phyloP scores from a whole-genome alignment of 768 basidiomycete genomes.

The Rhizopogon vinicolor region DNA sequence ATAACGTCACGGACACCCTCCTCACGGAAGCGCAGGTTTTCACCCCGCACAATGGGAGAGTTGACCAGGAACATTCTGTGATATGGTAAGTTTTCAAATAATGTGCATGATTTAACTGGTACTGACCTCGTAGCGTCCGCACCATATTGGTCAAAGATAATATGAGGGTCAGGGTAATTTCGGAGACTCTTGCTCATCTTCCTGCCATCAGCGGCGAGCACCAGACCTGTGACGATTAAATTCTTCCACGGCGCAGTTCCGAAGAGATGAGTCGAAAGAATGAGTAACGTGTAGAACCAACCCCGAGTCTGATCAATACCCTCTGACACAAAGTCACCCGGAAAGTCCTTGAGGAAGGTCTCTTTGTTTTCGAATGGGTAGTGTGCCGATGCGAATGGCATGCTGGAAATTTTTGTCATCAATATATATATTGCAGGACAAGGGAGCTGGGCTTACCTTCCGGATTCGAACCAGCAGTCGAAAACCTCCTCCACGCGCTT shows the following conservation, averaged over 20 bases:
- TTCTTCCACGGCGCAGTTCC: constrained; percentile 97
- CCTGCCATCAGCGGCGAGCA: constrained; percentile 95
- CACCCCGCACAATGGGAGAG: constrained; percentile 96
- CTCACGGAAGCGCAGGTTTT: constrained; percentile 97
- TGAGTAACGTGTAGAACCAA: constrained; percentile 98
- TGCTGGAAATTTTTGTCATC: constrained; percentile 43
- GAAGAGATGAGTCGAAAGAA: constrained; percentile 94
- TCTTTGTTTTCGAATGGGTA: constrained; percentile 98
- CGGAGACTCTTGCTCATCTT: constrained; percentile 99
- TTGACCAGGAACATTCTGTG: constrained; percentile 95
- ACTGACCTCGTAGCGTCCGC: constrained; percentile 88
- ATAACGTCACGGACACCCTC: constrained; percentile 97
- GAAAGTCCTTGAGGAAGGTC: constrained; percentile 78
- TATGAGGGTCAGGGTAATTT: constrained; percentile 95
- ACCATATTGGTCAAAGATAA: constrained; percentile 87
- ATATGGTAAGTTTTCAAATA: neutral
- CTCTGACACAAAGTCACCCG: constrained; percentile 96
- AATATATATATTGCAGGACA: neutral
- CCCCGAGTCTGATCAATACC: constrained; percentile 99
- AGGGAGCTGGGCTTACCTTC: constrained; percentile 55
- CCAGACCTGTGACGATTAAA: constrained; percentile 91
- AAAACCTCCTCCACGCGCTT: constrained; percentile 97
- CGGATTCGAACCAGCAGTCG: constrained; percentile 99
- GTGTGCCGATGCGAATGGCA: constrained; percentile 97
- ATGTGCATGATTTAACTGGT: neutral